Evolutionary conservation across 805 yeast genomes (phyloP), one percentile per base, ranked within the genome.

Genomic region (Lipomyces lipofer): DNA sequence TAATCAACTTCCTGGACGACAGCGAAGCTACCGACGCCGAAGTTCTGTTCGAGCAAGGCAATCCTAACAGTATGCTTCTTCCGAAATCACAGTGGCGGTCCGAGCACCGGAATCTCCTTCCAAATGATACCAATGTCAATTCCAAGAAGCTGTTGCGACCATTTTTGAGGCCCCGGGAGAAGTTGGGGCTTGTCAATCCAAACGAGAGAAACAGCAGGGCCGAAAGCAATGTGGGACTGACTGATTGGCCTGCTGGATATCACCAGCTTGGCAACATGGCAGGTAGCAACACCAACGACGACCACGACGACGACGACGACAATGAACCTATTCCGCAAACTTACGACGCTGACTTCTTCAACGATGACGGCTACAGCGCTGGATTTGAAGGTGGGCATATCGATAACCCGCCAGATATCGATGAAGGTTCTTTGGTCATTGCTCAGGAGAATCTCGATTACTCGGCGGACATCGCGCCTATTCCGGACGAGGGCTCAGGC

Each of bases 121-220:
- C 96, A 0, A 84, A 82, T 60, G 96, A 88, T 67, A 74, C 80
- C 58, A 83, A 79, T 58, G 88, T 86, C 69, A 79, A 85, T 4
- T 83, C 96, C 0, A 80, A 80, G 47, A 78, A 81, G 53, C 76
- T 92, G 52, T 79, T 86, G 7, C 78, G 78, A 52, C 73, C 88
- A 30, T 87, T 87, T 65, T 71, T 84, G 43, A 87, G 86, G 66
- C 95, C 96, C 2, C 52, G 63, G 22, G 67, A 54, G 15, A 46
- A 38, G 19, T 52, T 59, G 2, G 48, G 48, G 8, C 36, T 47
- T 36, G 27, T 43, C 7, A 42, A 36, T 9, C 43, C 54, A 7
- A 44, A 36, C 8, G 56, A 57, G 29, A 24, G n/a, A 24, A 22
- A 6, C 2, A 13, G 32, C 9, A 17, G 12, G 19, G 6, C 17